Evolutionary conservation across 2,329 filamentous ascomycete genomes (phyloP), one percentile per base, ranked within the genome.

Genomic region (Scytalidium lignicola): DNA sequence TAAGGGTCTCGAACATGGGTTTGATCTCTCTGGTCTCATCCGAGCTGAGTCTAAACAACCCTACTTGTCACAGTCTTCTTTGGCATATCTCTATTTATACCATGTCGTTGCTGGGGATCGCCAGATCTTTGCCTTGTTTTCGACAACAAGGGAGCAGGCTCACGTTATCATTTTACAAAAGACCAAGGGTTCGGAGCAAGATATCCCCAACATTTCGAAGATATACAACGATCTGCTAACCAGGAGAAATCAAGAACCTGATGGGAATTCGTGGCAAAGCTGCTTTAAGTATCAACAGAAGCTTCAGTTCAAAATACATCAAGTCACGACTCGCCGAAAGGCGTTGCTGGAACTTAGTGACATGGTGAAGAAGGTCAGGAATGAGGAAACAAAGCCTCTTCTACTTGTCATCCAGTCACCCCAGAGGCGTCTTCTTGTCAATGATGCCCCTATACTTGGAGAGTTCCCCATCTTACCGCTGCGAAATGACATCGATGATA

Each of bases 111-210:
- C 90, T 12, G 90, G 91, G 2, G 92, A 99, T 50, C 81, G 90
- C 29, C 91, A 99, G 62, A 85, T 99, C 46, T 97, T 96, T 65
- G 91, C 90, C 1, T 67, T 99, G 4, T 96, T 99, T 67, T 97
- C 92, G 0, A 92, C 90, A 0, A 81, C 82, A 0, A 85, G 80
- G 55, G 78, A 83, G 12, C 83, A 93, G 59, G 93, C 91, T 0
- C 82, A 96, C 60, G 81, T 99, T 45, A 77, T 97, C 45, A 86
- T 96, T n/a, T 76, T 96, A 32, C 91, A 93, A 63, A 87, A 85
- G 61, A 83, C 79, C 42, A 85, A 85, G 57, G 91, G 96, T 58
- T 78, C 82, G 5, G 76, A 72, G 1, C 87, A 95, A 60, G 88
- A 91, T 23, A 76, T 99, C 57, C 93, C 93, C 0, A 99, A 97